These are phyloP conservation scores for Lycium barbarum DNA, from an alignment of 257 asterid species.

Conservation along the genomic window DNA sequence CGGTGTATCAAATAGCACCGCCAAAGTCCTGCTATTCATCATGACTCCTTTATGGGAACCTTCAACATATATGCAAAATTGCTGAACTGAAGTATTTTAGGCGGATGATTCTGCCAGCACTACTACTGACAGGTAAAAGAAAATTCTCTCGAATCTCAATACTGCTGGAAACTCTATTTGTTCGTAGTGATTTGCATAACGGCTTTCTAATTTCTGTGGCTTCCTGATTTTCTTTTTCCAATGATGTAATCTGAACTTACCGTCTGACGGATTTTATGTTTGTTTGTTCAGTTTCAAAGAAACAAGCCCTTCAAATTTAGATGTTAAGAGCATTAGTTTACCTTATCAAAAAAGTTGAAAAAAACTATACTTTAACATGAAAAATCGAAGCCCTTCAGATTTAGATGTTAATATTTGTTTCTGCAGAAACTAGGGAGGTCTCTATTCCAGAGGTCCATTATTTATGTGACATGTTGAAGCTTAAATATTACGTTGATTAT, in stretches of 20 bases:
- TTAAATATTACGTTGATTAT: neutral
- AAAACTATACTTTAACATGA: neutral
- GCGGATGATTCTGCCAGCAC: neutral
- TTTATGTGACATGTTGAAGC: neutral
- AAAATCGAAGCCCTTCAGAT: neutral
- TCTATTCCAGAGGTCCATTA: neutral
- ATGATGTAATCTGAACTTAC: neutral
- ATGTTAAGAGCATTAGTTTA: neutral
- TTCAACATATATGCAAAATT: neutral
- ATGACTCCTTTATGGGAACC: neutral
- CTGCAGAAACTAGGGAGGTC: neutral
- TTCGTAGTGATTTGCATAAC: neutral
- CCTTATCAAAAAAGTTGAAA: neutral
- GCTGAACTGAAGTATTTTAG: neutral
- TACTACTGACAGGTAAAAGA: neutral
- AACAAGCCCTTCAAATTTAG: too few species aligned
- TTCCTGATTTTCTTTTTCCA: neutral
- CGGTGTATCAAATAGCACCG: neutral
- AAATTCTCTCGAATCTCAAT: neutral
- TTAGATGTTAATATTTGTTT: neutral
- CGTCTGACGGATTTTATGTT: neutral
- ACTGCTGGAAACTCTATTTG: neutral
- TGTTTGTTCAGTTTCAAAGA: neutral
- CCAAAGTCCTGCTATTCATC: constrained; percentile 1
- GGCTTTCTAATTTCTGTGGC: neutral